These are phyloP conservation scores for Kuraishia cidri DNA, from an alignment of 805 yeast species.

Conservation along the genomic window DNA sequence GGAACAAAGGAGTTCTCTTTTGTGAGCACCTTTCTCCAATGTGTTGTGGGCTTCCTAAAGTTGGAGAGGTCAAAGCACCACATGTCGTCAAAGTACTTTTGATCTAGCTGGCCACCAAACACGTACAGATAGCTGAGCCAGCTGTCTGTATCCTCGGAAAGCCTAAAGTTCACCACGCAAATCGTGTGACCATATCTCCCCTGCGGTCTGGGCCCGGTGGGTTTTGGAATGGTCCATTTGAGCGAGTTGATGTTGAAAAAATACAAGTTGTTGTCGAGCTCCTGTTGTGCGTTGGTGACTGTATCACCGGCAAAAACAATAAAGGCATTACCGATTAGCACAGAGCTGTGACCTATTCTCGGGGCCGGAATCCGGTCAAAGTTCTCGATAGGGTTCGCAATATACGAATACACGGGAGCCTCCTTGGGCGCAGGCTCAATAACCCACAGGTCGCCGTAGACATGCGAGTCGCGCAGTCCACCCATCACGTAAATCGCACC, in stretches of 20 bases:
- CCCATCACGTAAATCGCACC: conserved; percentile 89
- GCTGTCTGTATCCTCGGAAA: conserved; percentile 25
- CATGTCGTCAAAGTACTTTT: conserved; percentile 72
- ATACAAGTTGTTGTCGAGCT: conserved; percentile 84
- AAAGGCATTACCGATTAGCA: conserved; percentile 89
- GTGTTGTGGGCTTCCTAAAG: conserved; percentile 73
- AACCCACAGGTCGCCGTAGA: conserved; percentile 94
- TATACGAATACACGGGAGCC: conserved; percentile 25
- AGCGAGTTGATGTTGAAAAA: conserved; percentile 72
- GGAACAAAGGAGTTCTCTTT: conserved; percentile 21
- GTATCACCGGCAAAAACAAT: conserved; percentile 97
- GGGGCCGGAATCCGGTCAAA: conserved; percentile 85
- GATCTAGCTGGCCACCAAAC: conserved; percentile 93
- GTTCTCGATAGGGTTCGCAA: conserved; percentile 52
- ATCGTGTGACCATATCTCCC: conserved; percentile 96
- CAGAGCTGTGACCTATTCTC: conserved; percentile 91
- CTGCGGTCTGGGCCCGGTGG: conserved; percentile 66
- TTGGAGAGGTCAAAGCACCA: conserved; percentile 81
- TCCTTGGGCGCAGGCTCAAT: conserved; percentile 42
- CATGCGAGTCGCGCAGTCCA: conserved; percentile 86
- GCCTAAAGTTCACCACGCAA: conserved; percentile 59
- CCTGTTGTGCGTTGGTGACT: conserved; percentile 63
- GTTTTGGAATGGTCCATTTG: conserved; percentile 74
- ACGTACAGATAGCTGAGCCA: conserved; percentile 54
- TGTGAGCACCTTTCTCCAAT: conserved; percentile 72